These are phyloP conservation scores for Dimocarpus longan DNA, from an alignment of 345 rosid species.

Conservation along the genomic window DNA sequence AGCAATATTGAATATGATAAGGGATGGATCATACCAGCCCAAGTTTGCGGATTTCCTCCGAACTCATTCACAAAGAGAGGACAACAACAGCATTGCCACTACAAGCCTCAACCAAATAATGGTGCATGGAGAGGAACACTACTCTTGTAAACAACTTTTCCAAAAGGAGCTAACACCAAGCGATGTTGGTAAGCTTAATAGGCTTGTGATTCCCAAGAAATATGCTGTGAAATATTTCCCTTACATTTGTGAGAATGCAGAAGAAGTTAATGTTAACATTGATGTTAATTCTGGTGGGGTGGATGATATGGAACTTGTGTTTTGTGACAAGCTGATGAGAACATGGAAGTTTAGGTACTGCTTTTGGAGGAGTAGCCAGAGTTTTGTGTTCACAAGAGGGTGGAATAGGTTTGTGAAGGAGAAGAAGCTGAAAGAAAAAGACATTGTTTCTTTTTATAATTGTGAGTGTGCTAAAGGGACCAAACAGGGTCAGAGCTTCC, in stretches of 20 bases:
- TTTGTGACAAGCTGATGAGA: conserved; percentile 47
- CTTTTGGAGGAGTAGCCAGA: conserved; percentile 57
- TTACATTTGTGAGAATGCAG: conserved; percentile 20
- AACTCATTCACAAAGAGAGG: conserved; percentile 19
- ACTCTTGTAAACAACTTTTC: conserved; percentile 49
- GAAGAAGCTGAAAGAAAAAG: conserved; percentile 35
- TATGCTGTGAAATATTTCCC: conserved; percentile 64
- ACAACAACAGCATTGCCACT: neutral
- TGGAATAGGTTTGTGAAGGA: conserved; percentile 56
- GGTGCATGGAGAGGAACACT: conserved; percentile 23
- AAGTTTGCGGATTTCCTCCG: conserved; percentile 48
- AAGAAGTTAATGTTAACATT: conserved; percentile 14
- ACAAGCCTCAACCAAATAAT: conserved; percentile 16
- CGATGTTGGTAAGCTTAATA: conserved; percentile 84
- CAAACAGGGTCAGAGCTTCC: conserved; percentile 29
- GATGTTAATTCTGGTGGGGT: neutral
- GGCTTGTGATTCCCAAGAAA: conserved; percentile 86
- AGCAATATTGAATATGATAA: conserved; percentile 58
- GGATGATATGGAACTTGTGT: conserved; percentile 39
- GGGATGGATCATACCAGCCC: conserved; percentile 64
- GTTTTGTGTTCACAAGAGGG: conserved; percentile 57
- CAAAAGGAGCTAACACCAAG: conserved; percentile 81
- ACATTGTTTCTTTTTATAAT: conserved; percentile 29
- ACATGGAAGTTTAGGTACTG: conserved; percentile 56
- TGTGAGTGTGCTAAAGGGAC: conserved; percentile 22